A percentile compares a stretch with the other conserved stretches of the same genome.
Evolutionary conservation across 257 asterid species (phyloP).

Genomic region (Nicotiana tabacum): DNA sequence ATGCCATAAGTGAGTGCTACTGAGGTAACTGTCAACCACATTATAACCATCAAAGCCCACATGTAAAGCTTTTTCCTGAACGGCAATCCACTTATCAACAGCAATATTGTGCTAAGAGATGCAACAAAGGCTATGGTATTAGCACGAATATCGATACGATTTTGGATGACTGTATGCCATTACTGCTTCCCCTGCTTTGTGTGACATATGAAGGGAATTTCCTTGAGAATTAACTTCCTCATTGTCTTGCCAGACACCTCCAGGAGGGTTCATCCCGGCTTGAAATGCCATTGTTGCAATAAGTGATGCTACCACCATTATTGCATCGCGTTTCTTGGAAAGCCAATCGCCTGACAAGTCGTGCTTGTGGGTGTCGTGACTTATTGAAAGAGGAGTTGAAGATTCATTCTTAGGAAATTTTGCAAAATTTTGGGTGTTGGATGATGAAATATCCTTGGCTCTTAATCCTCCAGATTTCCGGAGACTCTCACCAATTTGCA

Average conservation of each 20-base stretch:
- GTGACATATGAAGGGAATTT: background rate
- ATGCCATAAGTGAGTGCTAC: conserved; percentile 8
- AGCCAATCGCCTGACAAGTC: conserved; percentile 7
- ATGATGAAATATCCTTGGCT: background rate
- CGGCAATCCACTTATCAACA: conserved; percentile 27
- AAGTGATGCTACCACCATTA: conserved; percentile 34
- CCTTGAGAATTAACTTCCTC: background rate
- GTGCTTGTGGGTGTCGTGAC: background rate
- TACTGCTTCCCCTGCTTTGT: conserved; percentile 8
- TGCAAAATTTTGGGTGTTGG: background rate
- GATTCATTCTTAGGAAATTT: background rate
- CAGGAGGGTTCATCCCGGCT: conserved; percentile 25
- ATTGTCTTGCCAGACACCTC: conserved; percentile 26
- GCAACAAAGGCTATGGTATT: conserved; percentile 29
- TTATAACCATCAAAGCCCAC: conserved; percentile 30
- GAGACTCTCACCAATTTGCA: conserved; percentile 26
- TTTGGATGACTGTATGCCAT: background rate
- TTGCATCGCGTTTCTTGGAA: conserved; percentile 1
- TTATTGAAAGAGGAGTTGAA: background rate
- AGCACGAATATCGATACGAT: background rate
- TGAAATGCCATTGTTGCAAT: conserved; percentile 33
- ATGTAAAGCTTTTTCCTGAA: conserved; percentile 10
- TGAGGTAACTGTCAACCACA: conserved; percentile 28
- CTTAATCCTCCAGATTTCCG: conserved; percentile 18
- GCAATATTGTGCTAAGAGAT: conserved; percentile 32